phyloP scores from a whole-genome alignment of 2,329 filamentous ascomycete species.

The Ceratocystis colombiana region DNA sequence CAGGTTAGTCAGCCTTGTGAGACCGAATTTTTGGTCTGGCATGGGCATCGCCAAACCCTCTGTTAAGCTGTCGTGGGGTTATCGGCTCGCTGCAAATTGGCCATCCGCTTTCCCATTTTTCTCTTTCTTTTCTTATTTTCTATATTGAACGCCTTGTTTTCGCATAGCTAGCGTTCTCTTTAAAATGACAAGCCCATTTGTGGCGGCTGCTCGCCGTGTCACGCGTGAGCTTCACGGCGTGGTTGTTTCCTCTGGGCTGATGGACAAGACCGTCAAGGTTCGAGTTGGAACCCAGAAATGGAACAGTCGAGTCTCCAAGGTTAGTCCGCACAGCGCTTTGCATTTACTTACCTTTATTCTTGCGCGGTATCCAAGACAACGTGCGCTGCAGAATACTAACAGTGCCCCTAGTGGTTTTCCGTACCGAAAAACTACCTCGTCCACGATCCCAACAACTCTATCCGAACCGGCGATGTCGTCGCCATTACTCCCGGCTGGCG shows the following conservation, averaged over 20 bases:
- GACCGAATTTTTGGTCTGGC: slow-evolving; percentile 10
- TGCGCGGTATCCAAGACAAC: no score
- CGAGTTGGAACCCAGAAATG: slow-evolving; percentile 60
- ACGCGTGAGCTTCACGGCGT: slow-evolving; percentile 52
- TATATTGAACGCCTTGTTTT: not conserved
- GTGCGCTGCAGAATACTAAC: slow-evolving; percentile 4
- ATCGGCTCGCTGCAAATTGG: not conserved
- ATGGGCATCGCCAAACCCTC: slow-evolving; percentile 1
- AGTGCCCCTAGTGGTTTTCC: slow-evolving; percentile 43
- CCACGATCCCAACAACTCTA: slow-evolving; percentile 65
- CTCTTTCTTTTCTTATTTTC: not conserved
- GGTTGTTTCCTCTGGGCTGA: slow-evolving; percentile 66
- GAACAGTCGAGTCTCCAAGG: slow-evolving; percentile 65
- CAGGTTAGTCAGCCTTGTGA: not conserved
- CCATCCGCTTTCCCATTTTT: not conserved
- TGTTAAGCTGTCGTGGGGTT: not conserved
- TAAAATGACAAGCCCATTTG: slow-evolving; percentile 34
- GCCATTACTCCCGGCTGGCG: slow-evolving; percentile 57
- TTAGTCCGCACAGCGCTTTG: slow-evolving; percentile 31
- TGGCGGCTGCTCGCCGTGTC: slow-evolving; percentile 36
- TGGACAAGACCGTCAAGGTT: slow-evolving; percentile 71
- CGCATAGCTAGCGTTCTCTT: not conserved
- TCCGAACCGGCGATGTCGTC: slow-evolving; percentile 65
- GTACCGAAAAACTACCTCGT: slow-evolving; percentile 57
- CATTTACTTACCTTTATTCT: no score